Base-by-base conservation (phyloP, 1,284 basidiomycete species). In the Sutorius eximius region DNA sequence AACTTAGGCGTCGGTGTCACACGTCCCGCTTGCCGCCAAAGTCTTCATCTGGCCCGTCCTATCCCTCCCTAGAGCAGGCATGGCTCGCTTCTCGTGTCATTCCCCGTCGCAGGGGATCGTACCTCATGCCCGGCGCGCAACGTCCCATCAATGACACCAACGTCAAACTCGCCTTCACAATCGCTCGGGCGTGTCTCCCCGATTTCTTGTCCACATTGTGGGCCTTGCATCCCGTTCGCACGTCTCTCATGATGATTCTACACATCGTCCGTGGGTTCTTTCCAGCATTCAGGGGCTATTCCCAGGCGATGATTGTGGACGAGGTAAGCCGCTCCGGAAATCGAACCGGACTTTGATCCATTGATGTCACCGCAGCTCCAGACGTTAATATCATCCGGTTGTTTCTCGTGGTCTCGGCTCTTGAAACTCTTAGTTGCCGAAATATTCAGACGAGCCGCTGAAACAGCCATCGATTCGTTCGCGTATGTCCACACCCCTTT, bases 261-360 rank as follows among this genome's bases (percentile, higher is more conserved):
- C 87, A 90, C 67, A 72, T 91, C 49, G 63, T 85, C 57, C 81
- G 87, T 59, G 89, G 87, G 56, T 71, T 86, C 56, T 82, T 90
- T 64, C 89, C 89, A 40, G 89, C 88, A 12, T 87, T 87, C 69
- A 82, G 87, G 72, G 85, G 87, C 55, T 91, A 89, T 75, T 90
- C 89, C 12, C 89, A 91, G 76, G 88, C 88, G 49, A 72, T 88
- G 69, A 87, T 91, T 60, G 82, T 91, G 58, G 86, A 91, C 71
- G 87, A 91, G 81, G 89, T 86, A 54, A 52, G 81, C 67, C 51
- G 44, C 16, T 18, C 30, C 16, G 22, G 5, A 24, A 40, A 42
- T 27, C 2, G 16, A 24, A 13, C 16, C 32, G 13, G 11, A 15
- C 36, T 18, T 36, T 44, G 56, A 57, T 57, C 15, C 51, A 52